Evolutionary conservation across 2,329 filamentous ascomycete genomes (phyloP).

Genomic region (Paramyrothecium sp.): DNA sequence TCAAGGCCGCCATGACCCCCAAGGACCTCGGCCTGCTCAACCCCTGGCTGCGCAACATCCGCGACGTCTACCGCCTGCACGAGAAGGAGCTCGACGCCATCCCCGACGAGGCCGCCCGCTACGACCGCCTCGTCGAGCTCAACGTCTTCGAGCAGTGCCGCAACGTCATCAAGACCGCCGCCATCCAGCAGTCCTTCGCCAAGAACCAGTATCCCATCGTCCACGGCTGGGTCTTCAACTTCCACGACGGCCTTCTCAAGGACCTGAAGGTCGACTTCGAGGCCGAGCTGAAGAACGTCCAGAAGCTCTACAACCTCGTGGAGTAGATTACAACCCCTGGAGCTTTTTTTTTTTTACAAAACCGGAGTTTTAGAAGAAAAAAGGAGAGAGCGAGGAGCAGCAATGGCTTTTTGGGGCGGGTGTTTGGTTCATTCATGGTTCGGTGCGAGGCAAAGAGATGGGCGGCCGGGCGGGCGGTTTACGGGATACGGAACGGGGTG

Average conservation of each 20-base stretch:
- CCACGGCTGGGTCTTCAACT: conserved; percentile 73
- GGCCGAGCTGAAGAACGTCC: conserved; percentile 51
- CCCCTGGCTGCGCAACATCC: conserved; percentile 73
- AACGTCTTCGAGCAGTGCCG: conserved; percentile 79
- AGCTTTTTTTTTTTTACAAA: neutral
- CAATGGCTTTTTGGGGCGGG: neutral
- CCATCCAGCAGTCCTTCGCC: conserved; percentile 70
- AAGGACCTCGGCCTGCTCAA: conserved; percentile 70
- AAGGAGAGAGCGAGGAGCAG: neutral
- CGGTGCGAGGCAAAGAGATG: too few species aligned
- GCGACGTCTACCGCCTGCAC: conserved; percentile 71
- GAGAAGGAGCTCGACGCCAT: conserved; percentile 68
- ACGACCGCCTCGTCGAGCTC: conserved; percentile 74
- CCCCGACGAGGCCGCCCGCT: conserved; percentile 56
- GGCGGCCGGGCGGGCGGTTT: too few species aligned
- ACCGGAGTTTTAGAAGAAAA: conserved; percentile 3
- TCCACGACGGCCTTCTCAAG: conserved; percentile 64
- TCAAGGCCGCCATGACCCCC: conserved; percentile 72
- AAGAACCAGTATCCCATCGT: conserved; percentile 66
- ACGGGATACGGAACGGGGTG: too few species aligned
- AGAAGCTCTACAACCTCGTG: conserved; percentile 63
- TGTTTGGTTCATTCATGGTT: too few species aligned
- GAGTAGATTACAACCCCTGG: too few species aligned
- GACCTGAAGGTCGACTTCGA: conserved; percentile 64
- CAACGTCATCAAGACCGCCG: conserved; percentile 75